A percentile compares a stretch with the other conserved stretches of the same genome.
Evolutionary conservation across 2,329 filamentous ascomycete genomes (phyloP).

Genomic region (Colletotrichum sp.): DNA sequence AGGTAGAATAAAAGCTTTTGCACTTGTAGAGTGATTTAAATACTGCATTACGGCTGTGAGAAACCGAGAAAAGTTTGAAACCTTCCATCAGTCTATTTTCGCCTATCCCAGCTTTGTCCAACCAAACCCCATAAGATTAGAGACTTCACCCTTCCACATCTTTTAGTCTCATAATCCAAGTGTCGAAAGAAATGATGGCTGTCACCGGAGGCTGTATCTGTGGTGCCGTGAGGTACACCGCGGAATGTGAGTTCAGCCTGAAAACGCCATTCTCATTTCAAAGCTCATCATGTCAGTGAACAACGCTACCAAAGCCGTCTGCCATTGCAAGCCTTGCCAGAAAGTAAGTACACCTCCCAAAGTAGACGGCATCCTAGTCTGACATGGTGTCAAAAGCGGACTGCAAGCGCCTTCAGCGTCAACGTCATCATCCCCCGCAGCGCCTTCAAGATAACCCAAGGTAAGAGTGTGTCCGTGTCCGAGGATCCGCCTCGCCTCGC

Average conservation of each 20-base stretch:
- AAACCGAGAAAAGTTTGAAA: too few species aligned
- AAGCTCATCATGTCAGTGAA: not conserved
- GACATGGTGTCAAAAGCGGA: not conserved
- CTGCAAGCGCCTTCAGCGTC: not conserved
- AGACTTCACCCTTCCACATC: not conserved
- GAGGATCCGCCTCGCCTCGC: not conserved
- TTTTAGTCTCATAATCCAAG: not conserved
- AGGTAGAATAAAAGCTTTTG: too few species aligned
- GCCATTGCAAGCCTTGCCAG: not conserved
- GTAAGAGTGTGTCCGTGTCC: not conserved
- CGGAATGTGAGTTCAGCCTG: not conserved
- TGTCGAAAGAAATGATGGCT: not conserved
- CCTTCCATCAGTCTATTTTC: too few species aligned
- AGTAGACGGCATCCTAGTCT: not conserved
- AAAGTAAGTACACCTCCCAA: not conserved
- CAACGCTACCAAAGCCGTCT: not conserved
- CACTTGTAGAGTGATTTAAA: too few species aligned
- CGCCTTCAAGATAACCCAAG: not conserved
- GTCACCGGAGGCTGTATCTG: not conserved
- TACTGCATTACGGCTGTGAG: too few species aligned
- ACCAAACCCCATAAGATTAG: not conserved
- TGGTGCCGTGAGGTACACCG: not conserved
- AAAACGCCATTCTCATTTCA: not conserved
- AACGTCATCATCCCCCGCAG: not conserved
- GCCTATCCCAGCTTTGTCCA: not conserved